These are phyloP conservation scores for Golubevia sp. DNA, from an alignment of 1,284 basidiomycete species.

Conservation along the genomic window DNA sequence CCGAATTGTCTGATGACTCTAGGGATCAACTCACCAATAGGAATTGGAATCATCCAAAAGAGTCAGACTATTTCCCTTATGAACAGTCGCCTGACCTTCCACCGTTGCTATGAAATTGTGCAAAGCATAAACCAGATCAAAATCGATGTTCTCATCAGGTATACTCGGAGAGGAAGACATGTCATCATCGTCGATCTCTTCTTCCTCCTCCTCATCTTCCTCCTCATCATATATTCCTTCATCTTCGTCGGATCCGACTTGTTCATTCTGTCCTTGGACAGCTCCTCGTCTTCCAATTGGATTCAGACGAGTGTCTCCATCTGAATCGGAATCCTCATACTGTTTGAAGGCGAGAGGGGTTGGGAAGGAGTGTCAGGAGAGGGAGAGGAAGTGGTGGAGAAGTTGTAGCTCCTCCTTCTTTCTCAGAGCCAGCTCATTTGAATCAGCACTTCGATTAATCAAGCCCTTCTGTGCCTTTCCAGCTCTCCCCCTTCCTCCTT, in stretches of 20 bases:
- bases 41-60: slow-evolving; percentile 60
- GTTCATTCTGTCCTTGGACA: slow-evolving; percentile 5
- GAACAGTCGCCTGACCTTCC: slow-evolving; percentile 60
- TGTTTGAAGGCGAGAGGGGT: not conserved
- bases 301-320: too few relatives aligned
- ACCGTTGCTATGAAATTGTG: slow-evolving; percentile 60
- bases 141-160: slow-evolving; percentile 61
- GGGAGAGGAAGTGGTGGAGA: slow-evolving; percentile 29
- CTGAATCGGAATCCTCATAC: slow-evolving; percentile 15
- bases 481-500: too few relatives aligned
- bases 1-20: too few relatives aligned
- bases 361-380: not conserved
- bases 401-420: slow-evolving; percentile 7
- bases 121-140: slow-evolving; percentile 60
- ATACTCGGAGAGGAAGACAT: slow-evolving; percentile 59
- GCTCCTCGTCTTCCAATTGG: too few relatives aligned
- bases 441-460: slow-evolving; percentile 13
- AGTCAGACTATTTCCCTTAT: slow-evolving; percentile 60
- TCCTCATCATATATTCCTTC: slow-evolving; percentile 28
- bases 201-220: slow-evolving; percentile 41
- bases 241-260: not conserved
- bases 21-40: slow-evolving; percentile 47
- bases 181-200: slow-evolving; percentile 53
- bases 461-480: too few relatives aligned
- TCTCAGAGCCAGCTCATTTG: not conserved